Evolutionary conservation across 2,329 filamentous ascomycete species (phyloP).

Genomic region (Colletotrichum musae): DNA sequence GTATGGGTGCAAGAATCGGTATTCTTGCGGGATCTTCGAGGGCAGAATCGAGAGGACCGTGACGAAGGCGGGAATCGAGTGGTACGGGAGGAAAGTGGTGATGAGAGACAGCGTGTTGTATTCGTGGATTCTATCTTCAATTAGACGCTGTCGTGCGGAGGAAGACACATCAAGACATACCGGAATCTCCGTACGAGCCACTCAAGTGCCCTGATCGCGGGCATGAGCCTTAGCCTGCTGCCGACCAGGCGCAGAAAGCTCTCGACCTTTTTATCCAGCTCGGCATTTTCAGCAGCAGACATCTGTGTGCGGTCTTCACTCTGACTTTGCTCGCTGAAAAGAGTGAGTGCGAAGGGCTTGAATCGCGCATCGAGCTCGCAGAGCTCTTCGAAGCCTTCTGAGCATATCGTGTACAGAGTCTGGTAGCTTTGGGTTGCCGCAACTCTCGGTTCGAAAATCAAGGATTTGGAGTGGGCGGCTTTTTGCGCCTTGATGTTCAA

Average conservation of each 20-base stretch:
- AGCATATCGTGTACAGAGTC: conserved; percentile 87
- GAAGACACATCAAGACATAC: conserved; percentile 62
- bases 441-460: conserved; percentile 90
- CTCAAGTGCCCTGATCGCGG: conserved; percentile 91
- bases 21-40: conserved; percentile 78
- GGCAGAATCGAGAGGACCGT: conserved; percentile 91
- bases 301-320: conserved; percentile 89
- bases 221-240: conserved; percentile 83
- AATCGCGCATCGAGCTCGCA: conserved; percentile 90
- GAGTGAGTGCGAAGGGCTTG: conserved; percentile 77
- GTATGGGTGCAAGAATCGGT: conserved; percentile 90
- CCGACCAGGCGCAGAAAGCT: conserved; percentile 87
- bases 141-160: conserved; percentile 23
- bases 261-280: conserved; percentile 83
- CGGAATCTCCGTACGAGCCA: conserved; percentile 94
- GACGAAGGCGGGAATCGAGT: conserved; percentile 86
- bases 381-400: conserved; percentile 91
- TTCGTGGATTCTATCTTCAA: conserved; percentile 82
- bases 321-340: conserved; percentile 96
- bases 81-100: conserved; percentile 92
- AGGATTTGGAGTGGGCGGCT: conserved; percentile 90
- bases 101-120: conserved; percentile 86
- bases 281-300: conserved; percentile 84
- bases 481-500: conserved; percentile 95
- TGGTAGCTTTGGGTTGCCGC: conserved; percentile 93